phyloP scores from a whole-genome alignment of 345 rosid species.

The Bruguiera sexangula region DNA sequence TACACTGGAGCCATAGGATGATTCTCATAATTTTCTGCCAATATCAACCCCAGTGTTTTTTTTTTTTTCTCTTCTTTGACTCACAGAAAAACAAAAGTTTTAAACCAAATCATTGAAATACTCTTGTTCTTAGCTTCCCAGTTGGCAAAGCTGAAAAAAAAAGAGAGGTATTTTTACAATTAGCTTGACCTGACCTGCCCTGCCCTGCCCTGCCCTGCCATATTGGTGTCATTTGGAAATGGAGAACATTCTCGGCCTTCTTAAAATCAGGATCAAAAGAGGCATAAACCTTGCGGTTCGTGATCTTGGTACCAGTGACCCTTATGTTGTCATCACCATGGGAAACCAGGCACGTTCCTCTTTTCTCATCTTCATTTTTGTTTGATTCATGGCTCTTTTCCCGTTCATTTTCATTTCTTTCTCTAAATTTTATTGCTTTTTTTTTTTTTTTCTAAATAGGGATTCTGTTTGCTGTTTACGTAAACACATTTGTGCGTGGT shows the following conservation, averaged over 20 bases:
- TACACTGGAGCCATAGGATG: neutral
- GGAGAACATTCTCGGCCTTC: constrained; percentile 35
- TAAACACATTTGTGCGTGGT: no score
- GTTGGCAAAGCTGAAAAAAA: no score
- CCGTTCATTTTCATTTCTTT: neutral
- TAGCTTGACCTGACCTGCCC: neutral
- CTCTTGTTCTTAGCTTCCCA: no score
- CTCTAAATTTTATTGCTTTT: neutral
- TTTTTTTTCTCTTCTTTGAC: no score
- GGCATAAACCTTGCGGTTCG: constrained; percentile 41
- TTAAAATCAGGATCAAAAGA: constrained; percentile 24
- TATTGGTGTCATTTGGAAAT: constrained; percentile 1
- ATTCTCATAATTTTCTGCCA: neutral
- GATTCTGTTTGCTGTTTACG: neutral
- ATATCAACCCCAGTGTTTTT: neutral
- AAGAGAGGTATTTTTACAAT: neutral
- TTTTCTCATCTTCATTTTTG: neutral
- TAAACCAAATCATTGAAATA: no score
- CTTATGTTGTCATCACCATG: constrained; percentile 34
- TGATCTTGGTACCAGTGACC: constrained; percentile 37
- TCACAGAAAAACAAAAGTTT: no score
- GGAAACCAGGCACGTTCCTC: constrained; percentile 15
- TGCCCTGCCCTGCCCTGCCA: neutral
- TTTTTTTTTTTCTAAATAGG: neutral
- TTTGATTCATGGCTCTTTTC: neutral